Base-by-base conservation (phyloP, 139 green algal genomes). In the Coccomyxa sp. region DNA sequence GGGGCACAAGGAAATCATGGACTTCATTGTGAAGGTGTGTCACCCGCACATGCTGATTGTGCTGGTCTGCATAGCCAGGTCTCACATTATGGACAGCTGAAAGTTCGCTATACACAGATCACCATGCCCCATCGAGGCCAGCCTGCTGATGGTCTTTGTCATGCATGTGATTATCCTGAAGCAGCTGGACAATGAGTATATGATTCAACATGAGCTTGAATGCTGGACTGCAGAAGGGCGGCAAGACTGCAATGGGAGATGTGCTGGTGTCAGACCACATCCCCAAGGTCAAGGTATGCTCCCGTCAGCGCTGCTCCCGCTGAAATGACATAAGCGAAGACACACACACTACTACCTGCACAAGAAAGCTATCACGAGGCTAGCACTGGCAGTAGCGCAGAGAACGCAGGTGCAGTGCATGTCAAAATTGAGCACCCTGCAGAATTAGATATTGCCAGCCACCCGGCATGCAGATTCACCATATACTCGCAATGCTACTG, bases 211-310 rank as follows among this genome's bases (percentile, higher is more conserved):
- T 64, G 18, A 7, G 50, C 1, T 22, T 6, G 5, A 1, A 37
- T 72, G 6, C 2, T 22, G 6, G 31, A 8, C 29, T 72, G n/a
- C 68, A 95, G 91, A 87, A 92, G 44, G 95, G 95, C 31, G 93
- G 92, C 0, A 80, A 9, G 29, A 90, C 89, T 64, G 79, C 93
- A n/a, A 75, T 85, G 36, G 95, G 95, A 8, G 78, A 91, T 68
- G 94, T 98, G 44, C 81, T 98, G 79, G 94, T 98, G 40, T 93
- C 90, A 68, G 95, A 98, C 84, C 93, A 98, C 76, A 87, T 98
- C 9, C 93, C 95, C 44, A 98, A 98, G 79, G 94, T 98, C 58
- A 96, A 97, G 86, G 92, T 91, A 58, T 10, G 68, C 38, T 18
- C 10, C 22, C 31, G 39, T 16, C 18, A 38, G 64, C n/a, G 2